phyloP scores from a whole-genome alignment of 2,329 filamentous ascomycete species.

The Penicillium hordei region DNA sequence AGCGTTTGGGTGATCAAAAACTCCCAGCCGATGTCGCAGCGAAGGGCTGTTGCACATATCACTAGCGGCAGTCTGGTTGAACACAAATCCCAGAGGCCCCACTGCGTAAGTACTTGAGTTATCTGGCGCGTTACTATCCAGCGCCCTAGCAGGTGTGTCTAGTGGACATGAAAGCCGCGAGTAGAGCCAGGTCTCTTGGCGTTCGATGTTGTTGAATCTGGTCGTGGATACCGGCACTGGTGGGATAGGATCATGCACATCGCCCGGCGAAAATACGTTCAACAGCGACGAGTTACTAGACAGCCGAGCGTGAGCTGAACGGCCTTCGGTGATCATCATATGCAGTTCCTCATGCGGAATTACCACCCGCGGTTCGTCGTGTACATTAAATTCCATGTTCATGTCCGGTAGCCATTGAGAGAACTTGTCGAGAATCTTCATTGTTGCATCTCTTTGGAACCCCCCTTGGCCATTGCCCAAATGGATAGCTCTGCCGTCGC shows the following conservation, averaged over 20 bases:
- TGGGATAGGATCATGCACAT: not conserved
- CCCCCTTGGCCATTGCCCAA: conserved; percentile 51
- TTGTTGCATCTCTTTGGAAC: conserved; percentile 51
- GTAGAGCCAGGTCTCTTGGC: conserved; percentile 17
- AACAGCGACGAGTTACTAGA: not conserved
- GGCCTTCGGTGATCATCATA: conserved; percentile 55
- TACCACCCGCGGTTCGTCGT: conserved; percentile 80
- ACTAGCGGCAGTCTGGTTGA: conserved; percentile 11
- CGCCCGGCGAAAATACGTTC: not conserved
- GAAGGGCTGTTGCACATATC: conserved; percentile 16
- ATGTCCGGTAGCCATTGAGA: conserved; percentile 74
- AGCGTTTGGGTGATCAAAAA: conserved; percentile 12
- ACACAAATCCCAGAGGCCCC: conserved; percentile 11
- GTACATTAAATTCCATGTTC: conserved; percentile 86
- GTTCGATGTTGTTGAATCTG: conserved; percentile 11
- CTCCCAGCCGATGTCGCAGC: conserved; percentile 7
- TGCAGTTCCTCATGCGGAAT: conserved; percentile 72
- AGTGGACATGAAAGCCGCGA: conserved; percentile 15
- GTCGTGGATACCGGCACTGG: not conserved
- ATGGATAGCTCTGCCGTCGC: conserved; percentile 7
- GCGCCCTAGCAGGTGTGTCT: conserved; percentile 11
- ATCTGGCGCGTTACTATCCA: conserved; percentile 5
- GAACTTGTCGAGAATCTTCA: conserved; percentile 72
- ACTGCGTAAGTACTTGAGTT: not conserved
- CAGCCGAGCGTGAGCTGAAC: conserved; percentile 10